phyloP scores from a whole-genome alignment of 2,329 filamentous ascomycete genomes.

The Ophiostoma novo-ulmi region DNA sequence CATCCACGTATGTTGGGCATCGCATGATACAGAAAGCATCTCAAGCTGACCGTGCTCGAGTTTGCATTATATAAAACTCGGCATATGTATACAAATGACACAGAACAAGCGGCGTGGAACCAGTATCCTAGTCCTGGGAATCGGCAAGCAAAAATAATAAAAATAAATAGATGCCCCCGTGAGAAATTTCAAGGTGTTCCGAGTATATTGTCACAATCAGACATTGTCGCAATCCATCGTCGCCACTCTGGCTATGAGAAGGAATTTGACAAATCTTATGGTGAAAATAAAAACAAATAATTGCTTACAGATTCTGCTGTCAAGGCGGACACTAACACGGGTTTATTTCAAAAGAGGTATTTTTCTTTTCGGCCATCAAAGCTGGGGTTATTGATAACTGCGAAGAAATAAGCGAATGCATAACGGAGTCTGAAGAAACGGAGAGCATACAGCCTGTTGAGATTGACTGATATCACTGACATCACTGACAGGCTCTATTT shows the following conservation, averaged over 20 bases:
- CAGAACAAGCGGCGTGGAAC: neutral
- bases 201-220: neutral
- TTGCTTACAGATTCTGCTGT: neutral
- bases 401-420: conserved; percentile 2
- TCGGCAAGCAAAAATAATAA: too few species aligned
- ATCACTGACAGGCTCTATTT: neutral
- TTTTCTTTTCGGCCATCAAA: neutral
- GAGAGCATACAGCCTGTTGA: neutral
- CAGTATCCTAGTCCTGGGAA: neutral
- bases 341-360: neutral
- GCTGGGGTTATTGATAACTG: neutral
- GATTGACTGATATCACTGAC: neutral
- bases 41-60: too few species aligned
- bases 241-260: neutral
- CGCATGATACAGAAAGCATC: neutral
- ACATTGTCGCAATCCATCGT: neutral
- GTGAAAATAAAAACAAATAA: neutral
- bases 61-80: neutral
- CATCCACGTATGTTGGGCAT: neutral
- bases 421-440: neutral
- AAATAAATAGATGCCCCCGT: too few species aligned
- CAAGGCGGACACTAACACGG: conserved; percentile 7
- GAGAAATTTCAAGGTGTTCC: neutral
- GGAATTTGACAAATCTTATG: neutral
- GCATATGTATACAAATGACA: neutral